Evolutionary conservation across 1,284 basidiomycete genomes (phyloP).

Genomic region (Ceratobasidium sp.): DNA sequence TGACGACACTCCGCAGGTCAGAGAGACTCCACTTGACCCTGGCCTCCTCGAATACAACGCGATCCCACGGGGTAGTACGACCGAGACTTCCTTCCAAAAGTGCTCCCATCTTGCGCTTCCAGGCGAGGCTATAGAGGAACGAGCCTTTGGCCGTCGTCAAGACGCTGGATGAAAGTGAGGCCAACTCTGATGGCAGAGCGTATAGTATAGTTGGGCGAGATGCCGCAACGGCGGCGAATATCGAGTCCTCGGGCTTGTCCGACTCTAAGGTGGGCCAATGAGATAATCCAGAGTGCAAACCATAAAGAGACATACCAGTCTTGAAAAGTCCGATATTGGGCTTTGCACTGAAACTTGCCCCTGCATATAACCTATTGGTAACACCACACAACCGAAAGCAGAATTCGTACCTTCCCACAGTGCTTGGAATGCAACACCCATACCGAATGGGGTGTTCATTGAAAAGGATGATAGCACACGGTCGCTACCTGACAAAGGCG

Average conservation of each 20-base stretch:
- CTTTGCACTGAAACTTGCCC: conserved; percentile 37
- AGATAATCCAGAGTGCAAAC: background rate
- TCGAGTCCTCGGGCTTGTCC: conserved; percentile 7
- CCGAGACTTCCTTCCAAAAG: conserved; percentile 71
- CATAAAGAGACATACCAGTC: background rate
- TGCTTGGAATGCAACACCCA: conserved; percentile 74
- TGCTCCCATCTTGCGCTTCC: conserved; percentile 72
- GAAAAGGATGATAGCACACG: conserved; percentile 74
- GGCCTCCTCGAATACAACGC: conserved; percentile 69
- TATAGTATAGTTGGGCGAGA: conserved; percentile 22
- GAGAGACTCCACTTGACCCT: conserved; percentile 59
- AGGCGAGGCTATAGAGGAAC: conserved; percentile 61
- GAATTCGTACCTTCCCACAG: conserved; percentile 64
- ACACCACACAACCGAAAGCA: background rate
- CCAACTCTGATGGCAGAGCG: conserved; percentile 48
- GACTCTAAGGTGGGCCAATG: conserved; percentile 1
- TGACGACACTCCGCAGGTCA: conserved; percentile 64
- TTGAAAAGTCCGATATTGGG: conserved; percentile 35
- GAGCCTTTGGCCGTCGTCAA: conserved; percentile 60
- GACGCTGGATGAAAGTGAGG: conserved; percentile 59
- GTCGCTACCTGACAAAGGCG: conserved; percentile 67
- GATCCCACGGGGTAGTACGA: conserved; percentile 78
- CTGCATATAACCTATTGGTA: background rate
- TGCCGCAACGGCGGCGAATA: conserved; percentile 11
- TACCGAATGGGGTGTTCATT: conserved; percentile 70